Evolutionary conservation across 1,284 basidiomycete genomes (phyloP).

Genomic region (Trichosporon coremiiforme): DNA sequence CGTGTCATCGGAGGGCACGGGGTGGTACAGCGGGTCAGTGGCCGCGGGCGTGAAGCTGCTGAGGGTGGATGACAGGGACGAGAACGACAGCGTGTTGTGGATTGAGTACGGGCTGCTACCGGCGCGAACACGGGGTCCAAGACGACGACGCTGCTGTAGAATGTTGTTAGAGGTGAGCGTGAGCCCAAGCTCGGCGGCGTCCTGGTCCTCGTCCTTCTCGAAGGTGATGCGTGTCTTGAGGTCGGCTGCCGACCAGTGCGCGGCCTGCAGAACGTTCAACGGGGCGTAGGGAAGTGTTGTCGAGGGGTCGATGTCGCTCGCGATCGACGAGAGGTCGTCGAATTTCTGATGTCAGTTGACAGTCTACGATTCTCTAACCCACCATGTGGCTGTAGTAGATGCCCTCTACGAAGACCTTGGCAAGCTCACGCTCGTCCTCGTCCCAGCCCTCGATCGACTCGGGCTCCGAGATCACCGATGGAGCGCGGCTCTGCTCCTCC

Average conservation of each 20-base stretch:
- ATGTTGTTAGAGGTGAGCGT: constrained; percentile 43
- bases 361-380: constrained; percentile 37
- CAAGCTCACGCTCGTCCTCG: constrained; percentile 58
- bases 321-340: constrained; percentile 73
- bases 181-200: constrained; percentile 47
- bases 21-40: constrained; percentile 61
- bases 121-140: constrained; percentile 22
- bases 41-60: constrained; percentile 21
- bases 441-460: constrained; percentile 45
- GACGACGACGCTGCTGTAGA: constrained; percentile 32
- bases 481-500: constrained; percentile 21
- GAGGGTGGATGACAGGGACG: constrained; percentile 31
- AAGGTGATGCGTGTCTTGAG: constrained; percentile 43
- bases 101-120: constrained; percentile 17
- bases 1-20: constrained; percentile 74
- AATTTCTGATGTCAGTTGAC: constrained; percentile 61
- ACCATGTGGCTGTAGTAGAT: constrained; percentile 92
- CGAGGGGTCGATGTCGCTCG: constrained; percentile 69
- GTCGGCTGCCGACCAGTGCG: constrained; percentile 66
- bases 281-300: constrained; percentile 72
- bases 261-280: constrained; percentile 67
- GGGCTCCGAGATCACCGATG: constrained; percentile 4
- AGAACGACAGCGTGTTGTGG: constrained; percentile 28
- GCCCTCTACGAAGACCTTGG: constrained; percentile 71
- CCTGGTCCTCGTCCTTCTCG: constrained; percentile 25